Base-by-base conservation (phyloP, 345 rosid species). In the Salix brachista region DNA sequence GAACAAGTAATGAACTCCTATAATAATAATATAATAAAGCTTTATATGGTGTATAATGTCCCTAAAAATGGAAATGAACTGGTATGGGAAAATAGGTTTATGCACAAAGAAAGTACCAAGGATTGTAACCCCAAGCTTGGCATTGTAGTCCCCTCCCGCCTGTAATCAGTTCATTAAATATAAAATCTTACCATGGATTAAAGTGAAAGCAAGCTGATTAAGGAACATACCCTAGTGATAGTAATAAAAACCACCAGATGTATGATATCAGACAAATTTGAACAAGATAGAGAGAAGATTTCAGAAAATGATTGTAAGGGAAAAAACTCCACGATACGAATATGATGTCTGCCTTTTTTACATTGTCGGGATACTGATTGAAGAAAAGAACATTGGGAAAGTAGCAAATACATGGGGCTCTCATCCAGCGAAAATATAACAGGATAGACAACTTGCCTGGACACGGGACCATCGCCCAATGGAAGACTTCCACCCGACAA, bases 401-500 rank as follows among this genome's bases (percentile, higher is more conserved):
- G 48, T 36, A 37, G 44, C n/a, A n/a, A 11, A 11, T 32, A 34
- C 6, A 25, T 13, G 32, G 60, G 14, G 7, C 54, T 18, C 6
- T 36, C 12, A 23, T 3, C 16, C 19, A 50, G 19, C 46, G 14
- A 36, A 19, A 14, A 21, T 17, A 32, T 23, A 19, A 30, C 39
- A 28, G 37, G 52, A 44, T 64, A 25, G 17, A 3, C 44, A 50
- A 54, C 83, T 80, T 80, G 77, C 83, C 83, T 80, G 83, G 44
- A 81, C 80, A 4, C 83, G 69, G 37, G 83, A 76, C 83, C 83
- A 81, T 69, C 78, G 77, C 25, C 83, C 83, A 17, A 81, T 58
- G 41, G 80, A 81, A 32, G 83, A 81, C 25, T 81, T 81, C 83
- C 83, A 81, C 65, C 83, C 83, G 7, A 81, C 77, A 61, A 81